These are phyloP conservation scores for Diutina neorugosa DNA, from an alignment of 1,139 yeast species.

Conservation along the genomic window DNA sequence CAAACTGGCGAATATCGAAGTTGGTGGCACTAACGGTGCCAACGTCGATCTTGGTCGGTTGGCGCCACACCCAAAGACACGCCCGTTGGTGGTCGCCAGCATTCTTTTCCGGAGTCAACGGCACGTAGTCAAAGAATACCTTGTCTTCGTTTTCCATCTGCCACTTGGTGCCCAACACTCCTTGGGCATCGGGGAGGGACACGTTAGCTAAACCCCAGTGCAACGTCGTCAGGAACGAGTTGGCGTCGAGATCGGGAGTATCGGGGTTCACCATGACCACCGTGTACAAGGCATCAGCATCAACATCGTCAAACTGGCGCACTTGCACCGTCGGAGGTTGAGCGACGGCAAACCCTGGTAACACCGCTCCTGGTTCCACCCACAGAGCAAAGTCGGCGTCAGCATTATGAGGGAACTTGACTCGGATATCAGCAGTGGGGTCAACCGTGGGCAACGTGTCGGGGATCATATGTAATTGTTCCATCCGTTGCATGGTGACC, in stretches of 20 bases:
- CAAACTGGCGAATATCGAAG: conserved; percentile 69
- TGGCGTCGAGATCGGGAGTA: conserved; percentile 62
- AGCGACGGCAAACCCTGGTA: conserved; percentile 63
- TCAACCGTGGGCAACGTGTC: conserved; percentile 84
- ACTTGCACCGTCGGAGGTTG: conserved; percentile 67
- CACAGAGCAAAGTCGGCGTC: conserved; percentile 39
- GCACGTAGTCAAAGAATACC: conserved; percentile 53
- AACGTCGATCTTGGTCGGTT: conserved; percentile 17
- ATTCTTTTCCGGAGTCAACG: conserved; percentile 87
- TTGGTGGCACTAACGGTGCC: conserved; percentile 17
- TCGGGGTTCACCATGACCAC: conserved; percentile 85
- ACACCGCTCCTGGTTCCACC: conserved; percentile 67
- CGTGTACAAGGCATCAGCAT: conserved; percentile 45
- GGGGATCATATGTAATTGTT: conserved; percentile 75
- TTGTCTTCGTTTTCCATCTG: conserved; percentile 23
- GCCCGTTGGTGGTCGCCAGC: conserved; percentile 63
- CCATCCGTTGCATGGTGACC: conserved; percentile 80
- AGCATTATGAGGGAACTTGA: conserved; percentile 64
- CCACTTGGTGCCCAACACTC: conserved; percentile 38
- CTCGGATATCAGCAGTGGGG: conserved; percentile 67
- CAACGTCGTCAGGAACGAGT: conserved; percentile 60
- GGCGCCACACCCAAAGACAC: conserved; percentile 86
- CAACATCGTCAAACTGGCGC: conserved; percentile 52
- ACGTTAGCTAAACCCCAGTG: conserved; percentile 75
- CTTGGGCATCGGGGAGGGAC: conserved; percentile 44